A percentile compares a stretch with the other conserved stretches of the same genome.
phyloP scores from a whole-genome alignment of 371 early-diverging fungal genomes.

The Basidiobolus meristosporus region DNA sequence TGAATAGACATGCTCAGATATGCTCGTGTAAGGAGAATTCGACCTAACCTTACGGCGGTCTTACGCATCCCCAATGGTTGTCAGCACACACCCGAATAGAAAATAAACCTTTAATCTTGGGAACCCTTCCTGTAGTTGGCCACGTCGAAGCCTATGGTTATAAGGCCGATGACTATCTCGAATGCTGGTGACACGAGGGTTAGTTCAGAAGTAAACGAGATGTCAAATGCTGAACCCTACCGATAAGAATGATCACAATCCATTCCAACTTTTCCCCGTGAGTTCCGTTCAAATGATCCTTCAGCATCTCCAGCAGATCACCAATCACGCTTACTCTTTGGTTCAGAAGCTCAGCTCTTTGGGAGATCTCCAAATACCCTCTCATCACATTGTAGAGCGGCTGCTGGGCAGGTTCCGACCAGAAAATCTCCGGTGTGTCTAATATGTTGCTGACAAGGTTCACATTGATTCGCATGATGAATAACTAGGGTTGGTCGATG shows the following conservation, averaged over 20 bases:
- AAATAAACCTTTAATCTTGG: no score
- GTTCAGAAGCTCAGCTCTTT: constrained; percentile 36
- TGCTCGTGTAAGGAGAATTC: no score
- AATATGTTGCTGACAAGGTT: constrained; percentile 71
- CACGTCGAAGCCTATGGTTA: constrained; percentile 54
- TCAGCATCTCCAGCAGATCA: constrained; percentile 73
- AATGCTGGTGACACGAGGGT: constrained; percentile 20
- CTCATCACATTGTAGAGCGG: constrained; percentile 52
- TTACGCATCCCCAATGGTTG: no score
- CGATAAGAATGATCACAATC: constrained; percentile 68
- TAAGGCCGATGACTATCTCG: constrained; percentile 59
- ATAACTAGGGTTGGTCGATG: constrained; percentile 18
- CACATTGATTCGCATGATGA: constrained; percentile 75
- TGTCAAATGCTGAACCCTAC: no score
- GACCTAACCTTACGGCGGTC: no score
- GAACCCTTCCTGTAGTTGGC: no score
- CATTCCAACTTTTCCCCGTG: constrained; percentile 66
- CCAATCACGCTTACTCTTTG: constrained; percentile 31
- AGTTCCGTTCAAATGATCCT: constrained; percentile 52
- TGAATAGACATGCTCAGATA: no score
- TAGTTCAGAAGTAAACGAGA: no score
- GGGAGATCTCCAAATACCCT: constrained; percentile 44
- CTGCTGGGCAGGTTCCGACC: constrained; percentile 66
- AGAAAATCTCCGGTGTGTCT: constrained; percentile 77
- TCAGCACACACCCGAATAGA: no score